Evolutionary conservation across 352 stramenopile genomes (phyloP), one percentile per base, ranked within the genome.

Genomic region (Thalassiosira hispida): DNA sequence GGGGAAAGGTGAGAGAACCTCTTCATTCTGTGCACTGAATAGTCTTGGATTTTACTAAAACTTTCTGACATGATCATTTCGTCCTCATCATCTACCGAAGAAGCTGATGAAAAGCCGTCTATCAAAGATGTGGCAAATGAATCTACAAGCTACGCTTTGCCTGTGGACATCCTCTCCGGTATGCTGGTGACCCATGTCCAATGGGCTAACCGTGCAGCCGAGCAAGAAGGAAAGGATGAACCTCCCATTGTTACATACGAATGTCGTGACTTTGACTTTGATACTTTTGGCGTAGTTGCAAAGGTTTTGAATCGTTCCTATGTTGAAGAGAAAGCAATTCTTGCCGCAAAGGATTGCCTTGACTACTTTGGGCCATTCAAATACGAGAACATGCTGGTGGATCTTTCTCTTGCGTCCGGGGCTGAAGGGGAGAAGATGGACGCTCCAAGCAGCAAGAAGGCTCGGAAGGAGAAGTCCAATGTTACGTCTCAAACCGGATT

Each of bases 291-390:
- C 1, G 57, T 53, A 18, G 57, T 67, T 1, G 33, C 14, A 14
- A 67, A 67, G 20, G 38, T 67, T 55, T 53, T 67, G 40, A 67
- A 29, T 40, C 38, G 57, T 38, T 52, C 57, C 7, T 67, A 67
- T 38, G 31, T 67, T 14, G 57, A 38, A 18, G 57, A 67, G 52
- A 11, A 67, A 23, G 44, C 8, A 1, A 67, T 67, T 14, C 22
- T 52, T 35, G 5, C n/a, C 22, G 11, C 38, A 38, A 52, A 67
- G 5, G 57, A 52, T 2, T 67, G 57, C 16, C 27, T 67, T 52
- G 57, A 67, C 40, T 67, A 25, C 29, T 67, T 67, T 52, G 57
- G 57, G 3, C 33, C 57, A 67, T 67, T 67, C 40, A 67, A 38
- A 7, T 25, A 12, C 38, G 33, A 29, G 12, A 25, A 67, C 23